These are phyloP conservation scores for Amauroascus niger DNA, from an alignment of 2,329 filamentous ascomycete species.

Conservation along the genomic window DNA sequence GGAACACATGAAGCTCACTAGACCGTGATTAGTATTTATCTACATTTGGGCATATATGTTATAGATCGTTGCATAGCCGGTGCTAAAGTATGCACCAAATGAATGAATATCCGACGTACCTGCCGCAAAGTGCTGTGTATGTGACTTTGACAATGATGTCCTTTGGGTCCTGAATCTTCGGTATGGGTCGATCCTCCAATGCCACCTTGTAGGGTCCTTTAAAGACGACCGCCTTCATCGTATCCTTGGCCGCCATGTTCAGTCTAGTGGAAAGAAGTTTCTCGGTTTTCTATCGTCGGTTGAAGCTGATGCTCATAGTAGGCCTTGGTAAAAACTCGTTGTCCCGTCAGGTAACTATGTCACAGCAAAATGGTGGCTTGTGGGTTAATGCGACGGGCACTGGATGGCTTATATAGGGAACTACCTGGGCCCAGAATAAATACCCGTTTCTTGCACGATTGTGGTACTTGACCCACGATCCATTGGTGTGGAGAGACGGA, in stretches of 20 bases:
- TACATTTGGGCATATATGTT: too few relatives aligned
- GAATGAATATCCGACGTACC: conserved; percentile 44
- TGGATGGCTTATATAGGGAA: background rate
- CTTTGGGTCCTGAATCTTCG: conserved; percentile 57
- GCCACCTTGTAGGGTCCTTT: conserved; percentile 65
- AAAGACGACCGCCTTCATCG: conserved; percentile 85
- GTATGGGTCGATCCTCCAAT: conserved; percentile 69
- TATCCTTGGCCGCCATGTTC: conserved; percentile 34
- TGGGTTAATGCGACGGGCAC: background rate
- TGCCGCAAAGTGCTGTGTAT: conserved; percentile 78
- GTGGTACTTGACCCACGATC: background rate
- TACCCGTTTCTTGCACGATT: background rate
- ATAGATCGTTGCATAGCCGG: too few relatives aligned
- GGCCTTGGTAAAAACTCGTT: background rate
- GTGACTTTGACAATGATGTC: conserved; percentile 78
- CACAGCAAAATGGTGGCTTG: background rate
- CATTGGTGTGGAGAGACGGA: background rate
- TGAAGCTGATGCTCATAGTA: background rate
- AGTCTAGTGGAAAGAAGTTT: background rate
- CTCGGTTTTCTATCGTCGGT: background rate
- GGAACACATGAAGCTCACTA: conserved; percentile 77
- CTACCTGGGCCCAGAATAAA: background rate
- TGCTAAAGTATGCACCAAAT: too few relatives aligned
- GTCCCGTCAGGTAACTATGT: background rate
- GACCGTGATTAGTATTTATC: background rate